Evolutionary conservation across 1,139 yeast genomes (phyloP), one percentile per base, ranked within the genome.

Genomic region (Diutina sp.): DNA sequence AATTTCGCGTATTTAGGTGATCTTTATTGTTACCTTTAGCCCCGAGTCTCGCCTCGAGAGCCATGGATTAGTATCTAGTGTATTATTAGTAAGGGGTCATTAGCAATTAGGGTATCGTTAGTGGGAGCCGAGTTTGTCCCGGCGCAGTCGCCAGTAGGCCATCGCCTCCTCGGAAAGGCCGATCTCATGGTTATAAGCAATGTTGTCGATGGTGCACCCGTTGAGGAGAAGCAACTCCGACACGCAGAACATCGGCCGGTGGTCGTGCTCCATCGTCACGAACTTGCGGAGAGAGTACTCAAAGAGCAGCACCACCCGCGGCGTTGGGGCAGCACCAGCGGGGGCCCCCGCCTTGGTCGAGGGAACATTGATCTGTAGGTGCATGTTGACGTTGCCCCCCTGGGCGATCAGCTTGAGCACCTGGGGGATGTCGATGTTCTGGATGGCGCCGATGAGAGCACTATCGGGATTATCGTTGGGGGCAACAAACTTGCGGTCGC

Each of bases 181-280:
- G 21, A 75, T 60, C 11, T 69, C 71, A 30, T 65, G 60, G 14
- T 65, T 60, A 38, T 58, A 62, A 12, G 55, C 14, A 41, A 65
- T 60, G 1, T 64, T 65, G 32, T 77, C 78, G 28, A 73, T 66
- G 56, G 62, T 71, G 62, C 74, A 77, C 14, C 95, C 95, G 66
- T 88, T 87, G 60, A 87, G 74, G 3, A 85, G 63, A 14, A 91
- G 71, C 46, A 89, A 72, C 65, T 90, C 97, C 0, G 96, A 83
- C 28, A 87, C 71, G n/a, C 53, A 86, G 84, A 68, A 85, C 90
- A 35, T 57, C 77, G 55, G 69, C 67, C 50, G 59, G 58, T 5
- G 57, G 6, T 2, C 61, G 47, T 14, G 58, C 57, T 1, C 56
- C 55, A 25, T 60, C 61, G 6, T 58, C 61, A 65, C 67, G 56